Base-by-base conservation (phyloP, 345 rosid species). In the Camelina hispida region DNA sequence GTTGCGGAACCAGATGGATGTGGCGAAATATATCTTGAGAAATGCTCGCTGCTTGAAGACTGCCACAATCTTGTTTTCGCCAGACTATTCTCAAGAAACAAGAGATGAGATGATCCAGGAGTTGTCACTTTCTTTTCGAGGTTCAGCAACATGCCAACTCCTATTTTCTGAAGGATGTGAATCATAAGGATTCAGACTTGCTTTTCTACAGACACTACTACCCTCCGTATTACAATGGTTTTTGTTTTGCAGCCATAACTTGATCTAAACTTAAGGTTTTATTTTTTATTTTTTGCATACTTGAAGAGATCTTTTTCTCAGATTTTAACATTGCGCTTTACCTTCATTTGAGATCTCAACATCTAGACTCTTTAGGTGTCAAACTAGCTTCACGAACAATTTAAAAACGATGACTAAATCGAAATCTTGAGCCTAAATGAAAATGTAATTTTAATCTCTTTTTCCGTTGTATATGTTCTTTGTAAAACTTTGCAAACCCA, bases 81-180 rank as follows among this genome's bases (percentile, higher is more conserved):
- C 18, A 46, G 2, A 9, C 0, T 46, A n/a, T 46, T 9, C 9
- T 46, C 9, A 3, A 7, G 51, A 46, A n/a, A n/a, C 51, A 46
- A 2, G 2, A 1, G 23, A 50, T 7, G 6, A 17, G 54, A 50
- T 50, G 54, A 50, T 3, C 20, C 11, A 16, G 53, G 22, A 48
- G 23, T 48, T 48, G 22, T 48, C 53, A 48, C 53, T 48, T 48
- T 48, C 53, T 48, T 48, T 9, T 48, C 53, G 12, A n/a, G 53
- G 23, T 48, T 8, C 53, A 48, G 0, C 10, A 48, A 48, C 53
- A 48, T 48, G 10, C 53, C 12, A 17, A 48, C 22, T 48, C 53
- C 1, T 48, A 3, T 17, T 48, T 17, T 0, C 0, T 48, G 8
- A 4, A 48, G 53, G 23, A 8, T 48, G 53, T 48, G 53, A 48